Evolutionary conservation across 176 grass and related monocot genomes (phyloP), one percentile per base, ranked within the genome.

Genomic region (Lolium rigidum): DNA sequence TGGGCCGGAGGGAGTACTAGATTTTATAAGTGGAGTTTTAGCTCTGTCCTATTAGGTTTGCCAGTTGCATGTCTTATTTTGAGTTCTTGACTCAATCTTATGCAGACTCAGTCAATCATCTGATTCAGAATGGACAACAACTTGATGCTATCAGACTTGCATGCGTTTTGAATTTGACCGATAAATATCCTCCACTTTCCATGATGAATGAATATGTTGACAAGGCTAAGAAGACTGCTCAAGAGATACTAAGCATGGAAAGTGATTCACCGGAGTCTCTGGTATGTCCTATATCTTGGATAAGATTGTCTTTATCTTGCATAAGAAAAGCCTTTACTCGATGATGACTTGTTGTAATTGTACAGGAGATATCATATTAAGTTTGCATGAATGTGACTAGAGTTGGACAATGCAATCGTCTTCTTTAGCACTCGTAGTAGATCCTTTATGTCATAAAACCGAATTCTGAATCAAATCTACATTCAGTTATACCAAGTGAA

Each of bases 191-290:
- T 74, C 76, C 81, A 31, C 31, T 89, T 84, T 3, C 66, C 15
- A 41, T 89, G 76, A 80, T 89, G 76, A 44, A 64, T 16, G 87
- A 73, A 16, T 84, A 80, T 80, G 13, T 89, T 62, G 66, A 48
- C 6, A 84, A 80, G 14, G 81, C 76, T 4, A 89, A 84, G 74
- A 79, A 56, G 87, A 44, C 55, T 65, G 81, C 76, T 74, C 46
- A 80, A 79, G 81, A 89, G 44, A 84, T 89, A 80, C 35, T 84
- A 4, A 89, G 75, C 75, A 74, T 54, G 66, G 81, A 84, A 72
- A 78, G 15, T 6, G 22, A 79, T 72, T 72, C 87, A 72, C 14
- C 0, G 48, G 81, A 73, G 41, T 88, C 74, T 63, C 81, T 79
- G 87, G 87, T 88, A 44, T 31, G 74, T 71, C 69, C 15, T 3